phyloP scores from a whole-genome alignment of 352 stramenopile species.

The Plasmopara muralis region DNA sequence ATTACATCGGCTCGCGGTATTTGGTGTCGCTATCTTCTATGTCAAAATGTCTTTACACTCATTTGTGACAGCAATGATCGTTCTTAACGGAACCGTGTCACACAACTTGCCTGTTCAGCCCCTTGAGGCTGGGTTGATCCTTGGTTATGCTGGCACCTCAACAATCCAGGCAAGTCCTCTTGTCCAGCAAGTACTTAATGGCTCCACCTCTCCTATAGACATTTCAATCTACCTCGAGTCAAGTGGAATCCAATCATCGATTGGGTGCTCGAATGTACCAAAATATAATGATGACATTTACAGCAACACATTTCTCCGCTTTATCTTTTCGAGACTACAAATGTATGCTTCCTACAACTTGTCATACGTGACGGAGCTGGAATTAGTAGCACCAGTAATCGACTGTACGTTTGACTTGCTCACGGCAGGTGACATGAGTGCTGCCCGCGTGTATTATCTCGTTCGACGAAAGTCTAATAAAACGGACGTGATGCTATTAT shows the following conservation, averaged over 20 bases:
- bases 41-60: constrained; percentile 22
- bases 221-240: constrained; percentile 31
- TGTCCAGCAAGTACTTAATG: constrained; percentile 18
- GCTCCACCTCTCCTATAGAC: constrained; percentile 9
- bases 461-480: constrained; percentile 9
- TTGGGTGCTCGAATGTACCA: neutral
- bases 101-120: constrained; percentile 13
- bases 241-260: constrained; percentile 6
- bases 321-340: constrained; percentile 16
- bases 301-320: constrained; percentile 16
- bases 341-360: constrained; percentile 20
- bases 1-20: constrained; percentile 16
- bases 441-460: constrained; percentile 18
- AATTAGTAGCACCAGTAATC: constrained; percentile 16
- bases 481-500: constrained; percentile 8
- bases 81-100: constrained; percentile 14
- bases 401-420: constrained; percentile 21
- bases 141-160: constrained; percentile 17
- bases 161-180: constrained; percentile 30
- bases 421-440: constrained; percentile 4
- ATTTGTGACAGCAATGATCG: constrained; percentile 11
- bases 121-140: constrained; percentile 20
- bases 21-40: constrained; percentile 17
- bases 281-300: constrained; percentile 12
- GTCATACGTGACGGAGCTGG: constrained; percentile 13